phyloP scores from a whole-genome alignment of 257 asterid species.

The Scutellaria galericulata region DNA sequence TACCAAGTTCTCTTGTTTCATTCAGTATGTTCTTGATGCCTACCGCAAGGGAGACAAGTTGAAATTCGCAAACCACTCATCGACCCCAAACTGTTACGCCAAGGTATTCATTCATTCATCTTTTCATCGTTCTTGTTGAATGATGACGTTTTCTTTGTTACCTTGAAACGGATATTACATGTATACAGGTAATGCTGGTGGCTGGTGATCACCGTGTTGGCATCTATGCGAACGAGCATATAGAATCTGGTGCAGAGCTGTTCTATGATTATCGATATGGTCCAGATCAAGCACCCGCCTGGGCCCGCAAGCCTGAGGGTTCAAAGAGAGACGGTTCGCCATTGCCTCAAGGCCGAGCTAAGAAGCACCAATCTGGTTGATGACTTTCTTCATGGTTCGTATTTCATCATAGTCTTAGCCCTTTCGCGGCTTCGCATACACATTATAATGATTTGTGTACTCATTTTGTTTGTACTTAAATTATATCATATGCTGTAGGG shows the following conservation, averaged over 20 bases:
- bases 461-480: background rate
- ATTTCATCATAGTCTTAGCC: background rate
- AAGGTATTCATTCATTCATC: slow-evolving; percentile 57
- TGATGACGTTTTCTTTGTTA: background rate
- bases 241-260: slow-evolving; percentile 85
- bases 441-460: background rate
- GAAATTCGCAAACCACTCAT: slow-evolving; percentile 95
- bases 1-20: slow-evolving; percentile 40
- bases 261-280: slow-evolving; percentile 94
- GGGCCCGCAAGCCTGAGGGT: slow-evolving; percentile 85
- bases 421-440: slow-evolving; percentile 2
- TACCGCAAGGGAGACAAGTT: slow-evolving; percentile 95
- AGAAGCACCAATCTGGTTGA: slow-evolving; percentile 86
- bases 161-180: slow-evolving; percentile 21
- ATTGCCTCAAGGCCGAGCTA: slow-evolving; percentile 73
- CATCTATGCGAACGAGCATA: slow-evolving; percentile 83
- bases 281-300: slow-evolving; percentile 87
- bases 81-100: slow-evolving; percentile 91
- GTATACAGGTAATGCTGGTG: slow-evolving; percentile 76
- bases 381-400: slow-evolving; percentile 1
- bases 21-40: slow-evolving; percentile 95
- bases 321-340: slow-evolving; percentile 67
- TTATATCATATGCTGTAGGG: background rate
- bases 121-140: slow-evolving; percentile 13
- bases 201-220: slow-evolving; percentile 99